Evolutionary conservation across 495 filamentous ascomycete genomes (phyloP), one percentile per base, ranked within the genome.

Genomic region (Penicillium pulvis): DNA sequence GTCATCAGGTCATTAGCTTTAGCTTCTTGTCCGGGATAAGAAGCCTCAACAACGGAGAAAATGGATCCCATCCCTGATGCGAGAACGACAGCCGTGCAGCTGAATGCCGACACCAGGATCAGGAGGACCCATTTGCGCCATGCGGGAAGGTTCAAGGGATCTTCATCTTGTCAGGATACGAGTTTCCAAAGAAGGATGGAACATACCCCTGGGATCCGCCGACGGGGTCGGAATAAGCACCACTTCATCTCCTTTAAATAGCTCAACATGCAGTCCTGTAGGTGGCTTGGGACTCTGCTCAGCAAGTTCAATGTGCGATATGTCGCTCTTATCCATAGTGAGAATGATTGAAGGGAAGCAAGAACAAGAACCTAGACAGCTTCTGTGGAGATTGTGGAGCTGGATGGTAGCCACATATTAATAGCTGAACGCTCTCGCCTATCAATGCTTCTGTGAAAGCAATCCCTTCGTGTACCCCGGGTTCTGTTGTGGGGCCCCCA

Each of bases 1-100:
- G 64, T 67, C 51, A 67, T 28, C 14, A 70, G 62, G 43, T 70
- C 67, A 36, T 59, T 63, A 2, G 58, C 58, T 5, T 58, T 60
- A 1, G 55, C n/a, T 43, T 67, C 55, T 31, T 70, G 35, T 4
- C 60, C 62, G 4, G 61, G 62, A 31, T 70, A 70, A 44, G 49
- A 54, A 7, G 56, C 51, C 49, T 51, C 48, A 5, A 65, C 56
- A 6, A 56, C 46, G 2, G 58, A 55, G 51, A 66, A 64, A 20
- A 63, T 63, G 0, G 67, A 52, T 8, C 67, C 67, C 64, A 70
- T 67, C 39, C 67, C 64, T 2, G 64, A 67, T 23, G 64, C 60
- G 24, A 69, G 57, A 0, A 64, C 54, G 11, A 69, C 63, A 11
- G 61, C 58, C 10, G 53, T 56, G 6, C 53, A 63, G 46, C 58